Evolutionary conservation across 805 yeast genomes (phyloP).

Genomic region (Candida coleopterorum): DNA sequence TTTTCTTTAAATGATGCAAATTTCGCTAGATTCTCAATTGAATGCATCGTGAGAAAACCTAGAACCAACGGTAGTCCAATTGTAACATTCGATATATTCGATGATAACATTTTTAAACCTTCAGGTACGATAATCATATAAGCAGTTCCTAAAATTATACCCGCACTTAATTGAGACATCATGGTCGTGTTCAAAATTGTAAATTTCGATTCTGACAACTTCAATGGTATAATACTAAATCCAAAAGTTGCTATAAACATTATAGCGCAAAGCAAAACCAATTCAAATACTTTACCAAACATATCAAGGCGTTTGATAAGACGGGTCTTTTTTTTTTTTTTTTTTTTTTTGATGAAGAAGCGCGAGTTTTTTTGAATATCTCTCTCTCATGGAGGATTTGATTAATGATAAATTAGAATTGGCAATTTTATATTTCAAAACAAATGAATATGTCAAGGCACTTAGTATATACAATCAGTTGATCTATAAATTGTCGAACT

Average conservation of each 20-base stretch:
- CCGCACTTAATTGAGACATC: conserved; percentile 52
- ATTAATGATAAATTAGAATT: conserved; percentile 25
- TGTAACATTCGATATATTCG: background rate
- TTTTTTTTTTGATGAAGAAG: background rate
- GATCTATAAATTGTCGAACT: conserved; percentile 14
- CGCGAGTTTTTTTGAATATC: too few species aligned
- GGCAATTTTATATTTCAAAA: conserved; percentile 29
- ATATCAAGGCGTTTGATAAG: too few species aligned
- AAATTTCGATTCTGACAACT: conserved; percentile 8
- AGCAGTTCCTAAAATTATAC: conserved; percentile 58
- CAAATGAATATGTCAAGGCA: conserved; percentile 25
- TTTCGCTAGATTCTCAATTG: conserved; percentile 37
- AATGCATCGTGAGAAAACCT: conserved; percentile 53
- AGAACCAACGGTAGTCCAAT: conserved; percentile 46
- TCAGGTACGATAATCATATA: conserved; percentile 61
- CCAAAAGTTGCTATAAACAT: conserved; percentile 18
- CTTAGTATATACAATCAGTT: conserved; percentile 23
- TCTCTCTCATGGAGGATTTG: conserved; percentile 7
- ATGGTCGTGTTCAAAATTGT: background rate
- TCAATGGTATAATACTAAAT: conserved; percentile 17
- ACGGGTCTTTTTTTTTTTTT: conserved; percentile 1
- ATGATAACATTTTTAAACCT: conserved; percentile 41
- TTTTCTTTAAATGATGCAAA: background rate
- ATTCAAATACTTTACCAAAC: conserved; percentile 2
- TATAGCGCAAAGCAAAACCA: conserved; percentile 8